Conservation (phyloP, 768 basidiomycete species). For the Phylloporus sp. region DNA sequence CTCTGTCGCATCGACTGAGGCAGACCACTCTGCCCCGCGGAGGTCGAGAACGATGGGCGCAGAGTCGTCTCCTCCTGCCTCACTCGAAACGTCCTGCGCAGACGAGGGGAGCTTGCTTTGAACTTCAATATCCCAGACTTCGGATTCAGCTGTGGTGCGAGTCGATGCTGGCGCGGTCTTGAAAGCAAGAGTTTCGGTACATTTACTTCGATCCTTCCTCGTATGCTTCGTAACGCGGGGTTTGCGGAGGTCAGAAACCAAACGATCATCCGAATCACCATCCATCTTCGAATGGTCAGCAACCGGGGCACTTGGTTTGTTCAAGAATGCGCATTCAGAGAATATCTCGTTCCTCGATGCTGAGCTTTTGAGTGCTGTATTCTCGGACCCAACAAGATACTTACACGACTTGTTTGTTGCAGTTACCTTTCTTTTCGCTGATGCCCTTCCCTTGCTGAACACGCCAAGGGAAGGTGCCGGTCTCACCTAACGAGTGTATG, state of each 20-base stretch:
- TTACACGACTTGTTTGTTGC: slow-evolving; percentile 14
- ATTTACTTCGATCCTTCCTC: background rate
- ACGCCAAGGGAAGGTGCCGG: slow-evolving; percentile 30
- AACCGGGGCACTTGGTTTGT: slow-evolving; percentile 18
- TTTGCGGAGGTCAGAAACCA: slow-evolving; percentile 12
- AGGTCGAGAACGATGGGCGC: slow-evolving; percentile 37
- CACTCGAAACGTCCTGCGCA: slow-evolving; percentile 12
- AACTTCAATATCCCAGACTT: slow-evolving; percentile 54
- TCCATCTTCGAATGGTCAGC: slow-evolving; percentile 5
- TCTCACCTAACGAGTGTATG: slow-evolving; percentile 23
- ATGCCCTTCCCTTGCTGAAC: slow-evolving; percentile 35
- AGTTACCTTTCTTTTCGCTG: slow-evolving; percentile 21
- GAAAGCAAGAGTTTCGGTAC: background rate
- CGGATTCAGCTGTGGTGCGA: slow-evolving; percentile 31
- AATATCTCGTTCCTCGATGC: slow-evolving; percentile 30
- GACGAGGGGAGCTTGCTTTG: slow-evolving; percentile 29
- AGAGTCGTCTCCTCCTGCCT: slow-evolving; percentile 9
- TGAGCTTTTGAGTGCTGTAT: slow-evolving; percentile 1
- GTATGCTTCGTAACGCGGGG: slow-evolving; percentile 2
- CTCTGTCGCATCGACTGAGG: slow-evolving; percentile 3
- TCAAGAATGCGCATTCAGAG: slow-evolving; percentile 46
- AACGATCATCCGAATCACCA: slow-evolving; percentile 6
- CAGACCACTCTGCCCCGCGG: slow-evolving; percentile 28
- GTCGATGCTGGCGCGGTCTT: background rate
- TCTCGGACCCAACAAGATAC: background rate